Evolutionary conservation across 495 filamentous ascomycete genomes (phyloP), one percentile per base, ranked within the genome.

Genomic region (Glarea lozoyensis): DNA sequence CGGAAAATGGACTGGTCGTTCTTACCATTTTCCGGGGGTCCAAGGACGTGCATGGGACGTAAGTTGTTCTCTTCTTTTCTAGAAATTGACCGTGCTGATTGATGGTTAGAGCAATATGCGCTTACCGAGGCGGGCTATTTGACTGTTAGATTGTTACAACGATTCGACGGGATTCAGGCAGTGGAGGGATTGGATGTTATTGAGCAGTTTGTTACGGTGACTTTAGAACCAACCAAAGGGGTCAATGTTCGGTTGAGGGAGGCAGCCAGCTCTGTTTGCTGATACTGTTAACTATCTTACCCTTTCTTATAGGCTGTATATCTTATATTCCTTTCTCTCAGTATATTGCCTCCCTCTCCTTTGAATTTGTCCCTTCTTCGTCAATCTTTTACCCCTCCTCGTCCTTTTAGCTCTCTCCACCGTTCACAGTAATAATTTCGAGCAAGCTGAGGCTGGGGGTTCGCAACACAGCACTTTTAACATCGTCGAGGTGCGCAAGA

Each of bases 1-100:
- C 47, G 48, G 9, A 65, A 67, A 52, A 63, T 66, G 43, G 46
- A 46, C 0, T 86, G 82, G 82, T 64, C 63, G 29, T 77, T 72
- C 46, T 43, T 77, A 11, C 72, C 74, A 0, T 81, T 81, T 50
- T 70, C 67, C 48, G 74, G 76, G 10, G 75, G 77, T 1, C 72
- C 73, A 21, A 68, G 89, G 33, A 87, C 94, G 41, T 96, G 89
- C 62, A 73, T 94, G 54, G 89, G 89, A 13, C 88, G 46, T 45
- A 23, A 48, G 45, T 53, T 10, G 24, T 30, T 13, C 1, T 5
- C 19, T 48, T 30, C 3, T 1, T n/a, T 37, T 15, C 16, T 6
- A 17, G 10, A 27, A 17, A n/a, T 6, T 16, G 17, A 11, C 15
- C 15, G 15, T 19, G 27, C 40, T 49, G 30, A 30, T 16, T 37